Base-by-base conservation (phyloP, 1,284 basidiomycete species). In the Fomitopsis palustris region DNA sequence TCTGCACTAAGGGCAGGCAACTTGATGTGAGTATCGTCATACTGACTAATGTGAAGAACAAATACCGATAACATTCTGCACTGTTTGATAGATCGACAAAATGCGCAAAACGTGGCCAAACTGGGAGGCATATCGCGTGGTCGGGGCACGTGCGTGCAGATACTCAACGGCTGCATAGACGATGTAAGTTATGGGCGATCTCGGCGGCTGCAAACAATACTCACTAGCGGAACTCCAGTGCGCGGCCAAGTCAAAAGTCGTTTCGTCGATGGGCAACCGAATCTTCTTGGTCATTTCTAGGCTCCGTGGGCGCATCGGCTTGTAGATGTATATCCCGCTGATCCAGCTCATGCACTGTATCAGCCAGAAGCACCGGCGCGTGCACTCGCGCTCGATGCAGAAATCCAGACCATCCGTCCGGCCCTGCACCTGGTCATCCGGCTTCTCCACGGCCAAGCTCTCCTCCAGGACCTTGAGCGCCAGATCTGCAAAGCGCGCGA, bases 361-460 rank as follows among this genome's bases (percentile, higher is more conserved):
- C 55, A 90, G 74, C 90, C 90, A 92, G 71, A 92, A 91, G 59
- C 88, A 84, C 56, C 90, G 84, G 53, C 90, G 82, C 27, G 85
- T 77, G 63, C 85, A 86, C 74, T 91, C 89, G 57, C 84, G 84
- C 67, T 90, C 85, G 63, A 88, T 84, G 60, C 80, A 80, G 47
- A 74, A 74, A 60, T 84, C 80, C 37, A 86, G 81, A 61, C 81
- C 81, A 54, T 84, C 80, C 45, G 83, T 76, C 61, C 82, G 78
- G 39, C 82, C 80, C 55, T 81, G 72, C 61, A 79, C 76, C 39
- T 80, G 80, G 64, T 80, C 77, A 62, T 89, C 86, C 43, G 83
- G 81, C 61, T 77, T 77, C 66, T 84, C 81, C 41, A 88, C 81
- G 60, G 83, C 82, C 55, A 91, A 77, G 61, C 78, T 77, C 66